Percentiles rank a stretch among this genome's conserved stretches.
phyloP scores from a whole-genome alignment of 495 filamentous ascomycete species.

The Massariosphaeria phaeospora region DNA sequence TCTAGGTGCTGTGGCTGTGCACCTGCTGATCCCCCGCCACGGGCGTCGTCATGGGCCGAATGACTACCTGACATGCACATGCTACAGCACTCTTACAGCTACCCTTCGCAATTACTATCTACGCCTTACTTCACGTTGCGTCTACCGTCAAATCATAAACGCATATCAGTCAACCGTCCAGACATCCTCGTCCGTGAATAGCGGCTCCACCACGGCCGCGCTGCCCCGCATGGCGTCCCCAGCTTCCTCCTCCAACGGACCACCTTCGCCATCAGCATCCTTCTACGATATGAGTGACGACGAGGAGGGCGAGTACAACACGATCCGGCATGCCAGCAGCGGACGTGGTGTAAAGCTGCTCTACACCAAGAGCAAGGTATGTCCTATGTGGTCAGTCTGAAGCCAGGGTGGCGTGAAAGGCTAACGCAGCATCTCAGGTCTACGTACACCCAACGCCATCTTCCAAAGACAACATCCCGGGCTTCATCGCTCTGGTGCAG shows the following conservation, averaged over 20 bases:
- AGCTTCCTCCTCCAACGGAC: conserved; percentile 29
- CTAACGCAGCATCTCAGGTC: conserved; percentile 51
- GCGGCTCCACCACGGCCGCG: not conserved
- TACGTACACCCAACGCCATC: conserved; percentile 96
- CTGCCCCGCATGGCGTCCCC: conserved; percentile 22
- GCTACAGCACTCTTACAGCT: no score
- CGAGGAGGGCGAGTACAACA: conserved; percentile 92
- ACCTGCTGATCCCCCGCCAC: no score
- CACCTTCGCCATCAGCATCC: conserved; percentile 76
- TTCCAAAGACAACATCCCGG: conserved; percentile 91
- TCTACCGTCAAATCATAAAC: no score
- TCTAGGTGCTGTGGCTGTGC: no score
- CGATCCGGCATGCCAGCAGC: conserved; percentile 76
- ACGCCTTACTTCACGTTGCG: no score
- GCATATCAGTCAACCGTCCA: no score
- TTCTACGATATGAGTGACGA: conserved; percentile 97
- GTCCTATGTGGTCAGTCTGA: conserved; percentile 17
- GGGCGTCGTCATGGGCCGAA: no score
- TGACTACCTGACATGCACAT: no score
- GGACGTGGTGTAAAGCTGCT: conserved; percentile 90
- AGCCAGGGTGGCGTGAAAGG: not conserved
- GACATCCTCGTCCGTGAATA: no score
- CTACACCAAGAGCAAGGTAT: conserved; percentile 91
- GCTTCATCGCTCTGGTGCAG: conserved; percentile 89
- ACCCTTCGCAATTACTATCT: no score